Conservation (phyloP, 2,329 filamentous ascomycete genomes). For the Penicillium sclerotiorum region DNA sequence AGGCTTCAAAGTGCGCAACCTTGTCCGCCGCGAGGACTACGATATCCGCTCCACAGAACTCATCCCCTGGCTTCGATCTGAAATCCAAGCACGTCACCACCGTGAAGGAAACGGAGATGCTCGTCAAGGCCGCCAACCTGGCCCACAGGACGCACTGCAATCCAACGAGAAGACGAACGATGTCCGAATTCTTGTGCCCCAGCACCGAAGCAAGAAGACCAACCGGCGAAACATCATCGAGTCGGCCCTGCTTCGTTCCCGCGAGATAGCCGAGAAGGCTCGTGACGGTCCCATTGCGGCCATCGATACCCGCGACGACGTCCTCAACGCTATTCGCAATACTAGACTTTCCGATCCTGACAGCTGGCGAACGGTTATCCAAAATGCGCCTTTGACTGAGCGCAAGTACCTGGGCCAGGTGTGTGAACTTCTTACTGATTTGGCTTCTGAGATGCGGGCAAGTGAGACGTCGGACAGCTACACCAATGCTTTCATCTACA, state of each 20-base stretch:
- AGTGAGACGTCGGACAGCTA: slow-evolving; percentile 55
- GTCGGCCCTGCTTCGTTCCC: slow-evolving; percentile 63
- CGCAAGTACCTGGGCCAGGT: slow-evolving; percentile 81
- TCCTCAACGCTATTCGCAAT: slow-evolving; percentile 73
- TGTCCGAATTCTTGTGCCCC: slow-evolving; percentile 80
- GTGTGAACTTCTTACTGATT: slow-evolving; percentile 69
- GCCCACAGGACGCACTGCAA: slow-evolving; percentile 41
- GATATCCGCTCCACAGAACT: slow-evolving; percentile 76
- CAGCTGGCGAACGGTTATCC: slow-evolving; percentile 79
- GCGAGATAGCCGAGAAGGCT: slow-evolving; percentile 69
- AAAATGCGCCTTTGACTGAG: slow-evolving; percentile 74
- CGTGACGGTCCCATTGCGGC: slow-evolving; percentile 79
- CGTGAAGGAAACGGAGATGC: slow-evolving; percentile 54
- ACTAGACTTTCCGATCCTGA: slow-evolving; percentile 79
- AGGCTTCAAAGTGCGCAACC: slow-evolving; percentile 74
- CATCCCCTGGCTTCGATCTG: slow-evolving; percentile 75
- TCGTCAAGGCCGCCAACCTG: slow-evolving; percentile 45
- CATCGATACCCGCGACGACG: slow-evolving; percentile 82
- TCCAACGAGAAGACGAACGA: slow-evolving; percentile 62
- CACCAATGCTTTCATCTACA: slow-evolving; percentile 84
- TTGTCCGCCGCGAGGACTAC: slow-evolving; percentile 76
- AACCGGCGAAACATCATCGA: slow-evolving; percentile 87
- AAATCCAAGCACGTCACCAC: slow-evolving; percentile 77
- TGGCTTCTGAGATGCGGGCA: slow-evolving; percentile 55
- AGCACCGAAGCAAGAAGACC: slow-evolving; percentile 86